Conservation (phyloP, 2,329 filamentous ascomycete genomes). For the Colletotrichum tanaceti region DNA sequence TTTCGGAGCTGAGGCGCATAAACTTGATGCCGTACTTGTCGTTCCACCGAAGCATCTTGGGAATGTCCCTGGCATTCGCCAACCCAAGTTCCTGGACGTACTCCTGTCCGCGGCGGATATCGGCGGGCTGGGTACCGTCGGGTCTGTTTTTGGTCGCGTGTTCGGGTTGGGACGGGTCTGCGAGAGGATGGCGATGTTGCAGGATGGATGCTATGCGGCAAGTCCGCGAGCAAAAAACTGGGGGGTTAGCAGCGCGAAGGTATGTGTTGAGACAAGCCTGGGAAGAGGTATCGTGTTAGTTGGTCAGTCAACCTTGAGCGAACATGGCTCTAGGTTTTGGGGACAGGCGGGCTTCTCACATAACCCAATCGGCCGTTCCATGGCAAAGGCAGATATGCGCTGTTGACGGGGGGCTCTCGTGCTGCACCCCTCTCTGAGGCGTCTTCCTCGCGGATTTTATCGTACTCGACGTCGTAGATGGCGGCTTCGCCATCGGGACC, state of each 20-base stretch:
- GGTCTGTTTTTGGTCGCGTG: constrained; percentile 89
- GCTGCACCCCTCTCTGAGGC: constrained; percentile 52
- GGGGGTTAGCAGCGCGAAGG: constrained; percentile 80
- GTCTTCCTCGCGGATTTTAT: constrained; percentile 41
- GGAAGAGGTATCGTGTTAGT: too few species aligned
- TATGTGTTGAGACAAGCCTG: constrained; percentile 94
- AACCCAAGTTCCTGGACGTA: constrained; percentile 84
- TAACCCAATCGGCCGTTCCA: constrained; percentile 93
- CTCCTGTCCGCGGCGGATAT: constrained; percentile 72
- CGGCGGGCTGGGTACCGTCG: constrained; percentile 76
- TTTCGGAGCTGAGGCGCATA: constrained; percentile 91
- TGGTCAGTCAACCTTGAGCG: too few species aligned
- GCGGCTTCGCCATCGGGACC: constrained; percentile 44
- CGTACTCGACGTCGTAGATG: constrained; percentile 41
- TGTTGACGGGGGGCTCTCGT: constrained; percentile 82
- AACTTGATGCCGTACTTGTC: constrained; percentile 92
- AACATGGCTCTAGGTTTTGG: background rate
- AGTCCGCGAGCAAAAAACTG: constrained; percentile 90
- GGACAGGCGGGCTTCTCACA: constrained; percentile 63
- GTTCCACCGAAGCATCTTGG: constrained; percentile 92
- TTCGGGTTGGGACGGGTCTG: constrained; percentile 79
- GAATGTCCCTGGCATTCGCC: constrained; percentile 83
- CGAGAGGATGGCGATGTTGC: constrained; percentile 85
- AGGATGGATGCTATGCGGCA: constrained; percentile 92
- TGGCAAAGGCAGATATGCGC: constrained; percentile 83